Evolutionary conservation across 2,329 filamentous ascomycete species (phyloP), one percentile per base, ranked within the genome.

Genomic region (Cercospora brassicicola): DNA sequence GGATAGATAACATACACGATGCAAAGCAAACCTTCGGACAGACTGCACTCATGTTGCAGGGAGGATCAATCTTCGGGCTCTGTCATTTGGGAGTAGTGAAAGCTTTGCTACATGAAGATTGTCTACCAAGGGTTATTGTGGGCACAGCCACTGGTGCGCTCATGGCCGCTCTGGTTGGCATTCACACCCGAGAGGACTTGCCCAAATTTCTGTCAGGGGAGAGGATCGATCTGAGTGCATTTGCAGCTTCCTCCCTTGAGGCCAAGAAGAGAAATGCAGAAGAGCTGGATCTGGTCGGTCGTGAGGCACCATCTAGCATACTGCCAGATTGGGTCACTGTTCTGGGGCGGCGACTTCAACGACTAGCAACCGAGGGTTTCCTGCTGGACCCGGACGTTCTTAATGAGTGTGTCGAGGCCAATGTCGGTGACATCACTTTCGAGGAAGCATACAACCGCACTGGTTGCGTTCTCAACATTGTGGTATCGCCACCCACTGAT

Each of bases 51-150:
- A 83, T 96, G 9, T 83, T 97, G 9, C 96, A 93, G 4, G 93
- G 93, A 7, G 93, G 93, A 2, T 93, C 91, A 1, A 95, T 93
- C 0, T 93, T 96, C 80, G 93, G 93, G 48, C 96, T 97, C 91
- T 91, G 91, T 68, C 93, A 97, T 77, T 91, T 96, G 64, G 93
- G 93, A 1, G 93, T 97, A 2, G 82, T 96, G 64, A 96, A 96
- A 78, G 86, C 90, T 3, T 84, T 97, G 2, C 93, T 89, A 78
- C 89, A 95, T 75, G 85, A 87, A 3, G 86, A 87, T 7, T 83
- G 96, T 11, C 84, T 97, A 2, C 94, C 95, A 3, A 88, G 93
- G 53, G 96, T 97, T 74, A 94, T 98, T 73, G 93, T 93, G 0
- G 94, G 94, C 8, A 96, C 93, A 1, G 94, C 91, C 3, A 96